phyloP scores from a whole-genome alignment of 257 asterid species.

The Nicotiana sylvestris region DNA sequence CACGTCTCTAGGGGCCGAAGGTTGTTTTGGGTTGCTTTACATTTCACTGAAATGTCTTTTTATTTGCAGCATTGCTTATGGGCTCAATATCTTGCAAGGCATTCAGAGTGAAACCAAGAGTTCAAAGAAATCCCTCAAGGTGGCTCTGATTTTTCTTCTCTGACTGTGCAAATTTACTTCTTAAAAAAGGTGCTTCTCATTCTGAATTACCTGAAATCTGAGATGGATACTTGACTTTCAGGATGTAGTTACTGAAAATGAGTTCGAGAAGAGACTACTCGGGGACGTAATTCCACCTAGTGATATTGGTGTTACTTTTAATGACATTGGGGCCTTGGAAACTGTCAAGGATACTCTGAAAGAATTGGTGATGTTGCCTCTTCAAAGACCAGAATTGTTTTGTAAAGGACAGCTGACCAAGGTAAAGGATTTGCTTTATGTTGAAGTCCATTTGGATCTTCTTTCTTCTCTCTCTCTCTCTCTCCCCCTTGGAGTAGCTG shows the following conservation, averaged over 20 bases:
- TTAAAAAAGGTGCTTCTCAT: not conserved
- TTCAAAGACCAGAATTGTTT: constrained; percentile 82
- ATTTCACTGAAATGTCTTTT: constrained; percentile 1
- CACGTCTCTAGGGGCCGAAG: not conserved
- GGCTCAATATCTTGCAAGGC: constrained; percentile 65
- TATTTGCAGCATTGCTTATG: constrained; percentile 59
- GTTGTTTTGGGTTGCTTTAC: not conserved
- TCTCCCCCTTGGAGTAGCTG: constrained; percentile 20
- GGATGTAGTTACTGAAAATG: constrained; percentile 88
- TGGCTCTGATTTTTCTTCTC: constrained; percentile 18
- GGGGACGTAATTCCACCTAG: constrained; percentile 80
- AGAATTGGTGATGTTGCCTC: constrained; percentile 90
- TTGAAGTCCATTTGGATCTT: not conserved
- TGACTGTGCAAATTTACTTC: not conserved
- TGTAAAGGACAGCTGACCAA: constrained; percentile 87
- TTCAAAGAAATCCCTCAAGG: constrained; percentile 78
- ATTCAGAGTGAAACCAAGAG: constrained; percentile 72
- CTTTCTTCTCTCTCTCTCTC: too few species aligned
- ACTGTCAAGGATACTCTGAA: constrained; percentile 86
- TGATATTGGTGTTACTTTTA: constrained; percentile 84
- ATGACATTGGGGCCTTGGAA: constrained; percentile 87
- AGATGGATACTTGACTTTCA: constrained; percentile 29
- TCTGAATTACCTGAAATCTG: constrained; percentile 14
- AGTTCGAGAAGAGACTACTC: constrained; percentile 79
- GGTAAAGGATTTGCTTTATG: constrained; percentile 31